Conservation (phyloP, 164 flowering plant species). For the Malania oleifera region DNA sequence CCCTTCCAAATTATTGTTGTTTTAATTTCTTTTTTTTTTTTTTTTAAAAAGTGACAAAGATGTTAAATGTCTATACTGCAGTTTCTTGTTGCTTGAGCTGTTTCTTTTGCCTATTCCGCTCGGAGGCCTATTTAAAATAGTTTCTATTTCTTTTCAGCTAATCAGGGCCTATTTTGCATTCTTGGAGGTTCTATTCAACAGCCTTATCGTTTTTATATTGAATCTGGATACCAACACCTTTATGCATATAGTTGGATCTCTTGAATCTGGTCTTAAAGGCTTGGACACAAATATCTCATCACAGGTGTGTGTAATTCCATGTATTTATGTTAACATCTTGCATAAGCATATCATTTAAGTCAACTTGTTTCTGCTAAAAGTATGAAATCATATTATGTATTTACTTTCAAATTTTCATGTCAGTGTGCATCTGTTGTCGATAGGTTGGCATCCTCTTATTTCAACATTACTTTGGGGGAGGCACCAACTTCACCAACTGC, state of each 20-base stretch:
- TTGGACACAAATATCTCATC: conserved; percentile 77
- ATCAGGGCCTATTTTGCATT: conserved; percentile 89
- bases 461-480: conserved; percentile 92
- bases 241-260: conserved; percentile 85
- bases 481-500: conserved; percentile 68
- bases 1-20: too few relatives aligned
- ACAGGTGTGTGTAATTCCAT: conserved; percentile 55
- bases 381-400: neutral
- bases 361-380: neutral
- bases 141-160: conserved; percentile 50
- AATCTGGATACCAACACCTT: conserved; percentile 82
- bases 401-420: conserved; percentile 5
- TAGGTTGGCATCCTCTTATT: conserved; percentile 81
- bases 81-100: too few relatives aligned
- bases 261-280: conserved; percentile 93
- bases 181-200: conserved; percentile 81
- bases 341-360: neutral
- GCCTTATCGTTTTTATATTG: conserved; percentile 64
- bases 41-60: too few relatives aligned
- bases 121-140: neutral
- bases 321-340: neutral
- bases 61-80: too few relatives aligned
- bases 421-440: conserved; percentile 97
- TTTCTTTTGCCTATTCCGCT: too few relatives aligned
- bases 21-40: too few relatives aligned